Base-by-base conservation (phyloP, 768 basidiomycete species). In the Omphalotus guepiniiformis region DNA sequence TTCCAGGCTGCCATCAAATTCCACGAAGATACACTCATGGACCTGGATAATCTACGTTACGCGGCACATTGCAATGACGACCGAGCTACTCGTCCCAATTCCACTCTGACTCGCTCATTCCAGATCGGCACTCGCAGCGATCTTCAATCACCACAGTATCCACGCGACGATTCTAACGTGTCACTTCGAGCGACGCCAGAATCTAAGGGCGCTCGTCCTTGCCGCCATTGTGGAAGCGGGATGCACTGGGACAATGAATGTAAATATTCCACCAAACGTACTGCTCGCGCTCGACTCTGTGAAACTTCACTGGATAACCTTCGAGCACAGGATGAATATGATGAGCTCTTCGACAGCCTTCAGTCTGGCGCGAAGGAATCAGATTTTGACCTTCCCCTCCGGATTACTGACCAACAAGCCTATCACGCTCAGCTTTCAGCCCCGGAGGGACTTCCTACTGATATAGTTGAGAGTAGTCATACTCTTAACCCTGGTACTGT, bases 191-290 rank as follows among this genome's bases (percentile, higher is more conserved):
- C 15, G n/a, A 53, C 58, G 1, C 55, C 53, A 2, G 56, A 56
- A 25, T 32, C 41, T 2, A 57, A 59, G 41, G 58, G 59, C 5
- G 60, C 57, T 6, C 29, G 67, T 18, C 65, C 67, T 1, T 68
- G 66, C 36, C 29, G 62, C 6, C 63, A 68, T 42, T 64, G 67
- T 48, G 62, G 67, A 3, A 64, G 63, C 34, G 51, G 39, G 0
- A 63, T 63, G 25, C 67, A 68, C 36, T 68, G 65, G 68, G 62
- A 69, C 39, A 34, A 48, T 1, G 63, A 68, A 11, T 67, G 68
- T 47, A 61, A 58, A 19, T 49, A 69, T 48, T 39, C 62, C 4
- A 39, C 42, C 39, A 53, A 58, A 30, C 47, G 51, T 2, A 42
- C 28, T 27, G 64, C 56, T 2, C 48, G 62, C 29, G 58, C 46